Evolutionary conservation across 2,329 filamentous ascomycete species (phyloP), one percentile per base, ranked within the genome.

Genomic region (Clonostachys solani): DNA sequence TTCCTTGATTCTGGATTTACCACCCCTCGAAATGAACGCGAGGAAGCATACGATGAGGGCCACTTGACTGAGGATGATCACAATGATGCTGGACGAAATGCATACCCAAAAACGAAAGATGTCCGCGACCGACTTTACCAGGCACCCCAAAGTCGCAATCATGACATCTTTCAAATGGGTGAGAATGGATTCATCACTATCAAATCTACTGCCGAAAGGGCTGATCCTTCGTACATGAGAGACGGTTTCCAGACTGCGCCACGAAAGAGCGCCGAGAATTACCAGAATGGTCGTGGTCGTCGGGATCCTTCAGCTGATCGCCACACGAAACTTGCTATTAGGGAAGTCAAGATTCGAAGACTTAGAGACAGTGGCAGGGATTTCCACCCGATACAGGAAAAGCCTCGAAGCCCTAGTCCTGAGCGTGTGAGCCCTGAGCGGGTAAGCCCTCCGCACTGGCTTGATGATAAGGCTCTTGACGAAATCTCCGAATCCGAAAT

Each of bases 1-100:
- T 69, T 69, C 38, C 66, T 69, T 64, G 60, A 63, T 17, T 69
- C 66, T 29, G 62, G 65, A 7, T 51, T 66, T 5, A 66, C 66
- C 12, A 67, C 66, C 13, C 66, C 66, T 13, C 58, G 56, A 15
- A 65, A 63, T 33, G 64, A 66, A 43, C 58, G 51, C 16, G 56
- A 47, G 12, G 49, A 50, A 29, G 47, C 33, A 13, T 42, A 18
- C 16, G 23, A 29, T 29, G 23, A 29, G 10, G 23, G 23, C 23
- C 23, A 29, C 23, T 29, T 29, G 23, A 10, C 23, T 10, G 23
- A 29, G 23, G 23, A 29, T 10, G 23, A 29, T 29, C 8, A 9
- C 23, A 29, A 29, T 9, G 23, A 29, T 29, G 23, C 23, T 29
- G 23, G 23, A 29, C 23, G 23, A 10, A 29, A 29, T 29, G 23